Evolutionary conservation across 305 asterid genomes (phyloP).

Genomic region (Solanum chacoense): DNA sequence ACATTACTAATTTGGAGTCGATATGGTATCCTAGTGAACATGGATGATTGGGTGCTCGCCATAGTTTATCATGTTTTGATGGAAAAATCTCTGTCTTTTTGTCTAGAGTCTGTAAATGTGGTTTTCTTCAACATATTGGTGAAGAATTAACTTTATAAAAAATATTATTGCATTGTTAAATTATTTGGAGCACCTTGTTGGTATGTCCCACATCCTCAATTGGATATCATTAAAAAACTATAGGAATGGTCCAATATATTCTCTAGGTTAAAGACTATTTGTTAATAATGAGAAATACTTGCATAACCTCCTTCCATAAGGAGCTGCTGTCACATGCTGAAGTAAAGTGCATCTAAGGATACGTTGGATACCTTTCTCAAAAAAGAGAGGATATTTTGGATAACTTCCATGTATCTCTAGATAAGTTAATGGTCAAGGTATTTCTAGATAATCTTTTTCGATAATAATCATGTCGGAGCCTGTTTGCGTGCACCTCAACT

Average conservation of each 20-base stretch:
- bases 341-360: neutral
- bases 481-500: neutral
- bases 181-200: neutral
- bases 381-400: neutral
- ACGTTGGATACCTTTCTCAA: neutral
- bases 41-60: neutral
- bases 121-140: neutral
- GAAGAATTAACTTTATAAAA: neutral
- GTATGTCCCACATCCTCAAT: neutral
- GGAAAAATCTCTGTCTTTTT: neutral
- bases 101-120: neutral
- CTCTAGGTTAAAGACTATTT: neutral
- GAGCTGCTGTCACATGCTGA: neutral
- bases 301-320: neutral
- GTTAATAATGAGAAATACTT: neutral
- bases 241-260: neutral
- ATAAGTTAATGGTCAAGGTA: neutral
- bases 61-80: neutral
- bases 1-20: neutral
- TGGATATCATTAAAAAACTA: neutral
- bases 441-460: neutral
- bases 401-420: neutral
- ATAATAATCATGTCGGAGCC: neutral
- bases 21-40: neutral
- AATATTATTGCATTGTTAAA: neutral